phyloP scores from a whole-genome alignment of 1,284 basidiomycete genomes.

The Prillingera fragicola region DNA sequence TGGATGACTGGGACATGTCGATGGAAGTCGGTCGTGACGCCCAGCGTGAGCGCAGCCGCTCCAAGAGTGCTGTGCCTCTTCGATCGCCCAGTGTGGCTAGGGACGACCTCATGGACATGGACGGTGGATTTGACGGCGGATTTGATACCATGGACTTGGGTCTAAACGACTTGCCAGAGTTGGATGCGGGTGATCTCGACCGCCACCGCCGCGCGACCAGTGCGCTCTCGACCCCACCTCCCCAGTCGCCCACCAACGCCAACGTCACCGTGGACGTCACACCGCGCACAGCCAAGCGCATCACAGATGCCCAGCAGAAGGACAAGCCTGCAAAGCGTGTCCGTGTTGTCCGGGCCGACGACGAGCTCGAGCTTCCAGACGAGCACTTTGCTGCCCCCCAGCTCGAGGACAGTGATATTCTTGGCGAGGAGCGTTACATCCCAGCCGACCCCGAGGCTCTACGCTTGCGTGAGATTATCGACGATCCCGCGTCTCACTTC shows the following conservation, averaged over 20 bases:
- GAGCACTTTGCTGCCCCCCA: conserved; percentile 59
- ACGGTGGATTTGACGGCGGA: conserved; percentile 21
- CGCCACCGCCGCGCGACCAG: conserved; percentile 51
- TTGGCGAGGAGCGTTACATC: conserved; percentile 72
- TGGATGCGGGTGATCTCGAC: conserved; percentile 4
- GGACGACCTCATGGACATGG: conserved; percentile 41
- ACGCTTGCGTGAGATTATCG: conserved; percentile 73
- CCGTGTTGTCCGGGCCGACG: conserved; percentile 53
- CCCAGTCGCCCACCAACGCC: conserved; percentile 21
- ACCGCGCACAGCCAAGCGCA: conserved; percentile 52
- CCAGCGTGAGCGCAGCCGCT: conserved; percentile 23
- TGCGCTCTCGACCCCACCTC: conserved; percentile 42
- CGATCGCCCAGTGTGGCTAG: conserved; percentile 40
- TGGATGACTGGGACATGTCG: conserved; percentile 46
- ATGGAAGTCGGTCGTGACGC: conserved; percentile 71
- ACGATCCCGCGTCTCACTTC: conserved; percentile 78
- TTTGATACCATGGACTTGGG: conserved; percentile 47
- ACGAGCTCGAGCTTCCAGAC: conserved; percentile 73
- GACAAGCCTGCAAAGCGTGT: conserved; percentile 62
- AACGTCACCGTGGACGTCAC: conserved; percentile 48
- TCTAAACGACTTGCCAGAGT: conserved; percentile 49
- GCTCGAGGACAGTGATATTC: conserved; percentile 64
- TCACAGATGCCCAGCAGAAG: conserved; percentile 32
- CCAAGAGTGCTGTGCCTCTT: conserved; percentile 46
- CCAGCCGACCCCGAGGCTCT: conserved; percentile 74